Evolutionary conservation across 306 rosid species (phyloP).

Genomic region (Casuarina equisetifolia): DNA sequence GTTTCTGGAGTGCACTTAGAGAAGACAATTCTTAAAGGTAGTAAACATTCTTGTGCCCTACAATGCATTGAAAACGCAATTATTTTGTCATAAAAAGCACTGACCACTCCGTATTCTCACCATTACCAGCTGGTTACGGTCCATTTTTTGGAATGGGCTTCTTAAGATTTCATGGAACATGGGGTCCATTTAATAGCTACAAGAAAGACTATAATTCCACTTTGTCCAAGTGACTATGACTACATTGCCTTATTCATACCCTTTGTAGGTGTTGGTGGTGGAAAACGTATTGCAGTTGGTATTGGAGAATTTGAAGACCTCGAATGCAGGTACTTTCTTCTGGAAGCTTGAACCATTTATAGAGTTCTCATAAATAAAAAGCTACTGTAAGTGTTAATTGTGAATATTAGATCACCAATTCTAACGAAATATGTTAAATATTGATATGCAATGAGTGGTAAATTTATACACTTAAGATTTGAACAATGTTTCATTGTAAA

Average conservation of each 20-base stretch:
- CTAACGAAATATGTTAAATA: too few relatives aligned
- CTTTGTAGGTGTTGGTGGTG: slow-evolving; percentile 62
- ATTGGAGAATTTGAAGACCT: slow-evolving; percentile 73
- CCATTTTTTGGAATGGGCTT: slow-evolving; percentile 16
- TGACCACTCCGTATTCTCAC: background rate
- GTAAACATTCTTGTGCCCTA: background rate
- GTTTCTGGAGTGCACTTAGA: slow-evolving; percentile 69
- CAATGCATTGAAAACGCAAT: background rate
- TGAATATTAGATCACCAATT: slow-evolving; percentile 13
- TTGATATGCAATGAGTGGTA: too few relatives aligned
- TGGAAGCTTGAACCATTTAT: background rate
- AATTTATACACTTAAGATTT: too few relatives aligned
- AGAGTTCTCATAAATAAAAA: background rate
- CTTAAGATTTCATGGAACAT: slow-evolving; percentile 11
- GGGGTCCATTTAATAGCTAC: slow-evolving; percentile 14
- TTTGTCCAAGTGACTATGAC: slow-evolving; percentile 19
- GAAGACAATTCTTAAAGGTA: slow-evolving; percentile 78
- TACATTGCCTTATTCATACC: slow-evolving; percentile 26
- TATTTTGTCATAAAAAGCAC: background rate
- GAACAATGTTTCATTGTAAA: too few relatives aligned
- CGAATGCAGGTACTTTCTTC: slow-evolving; percentile 63
- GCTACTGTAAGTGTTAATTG: background rate
- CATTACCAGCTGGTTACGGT: slow-evolving; percentile 6
- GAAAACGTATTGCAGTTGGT: slow-evolving; percentile 76
- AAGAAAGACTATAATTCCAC: background rate